Conservation (phyloP, 2,329 filamentous ascomycete genomes). For the Alternaria infectoria region DNA sequence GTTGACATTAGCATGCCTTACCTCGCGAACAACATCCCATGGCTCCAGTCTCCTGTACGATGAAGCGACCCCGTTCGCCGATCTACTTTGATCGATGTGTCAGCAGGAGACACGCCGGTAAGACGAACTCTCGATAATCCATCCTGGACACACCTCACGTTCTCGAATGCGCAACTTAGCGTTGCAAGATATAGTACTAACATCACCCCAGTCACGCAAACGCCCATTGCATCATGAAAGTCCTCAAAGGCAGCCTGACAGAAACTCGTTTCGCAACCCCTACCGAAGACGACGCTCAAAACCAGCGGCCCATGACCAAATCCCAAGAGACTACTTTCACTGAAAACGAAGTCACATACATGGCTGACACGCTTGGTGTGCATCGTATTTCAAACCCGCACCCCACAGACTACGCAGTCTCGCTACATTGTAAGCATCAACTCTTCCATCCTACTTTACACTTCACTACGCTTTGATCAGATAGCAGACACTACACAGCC, state of each 20-base stretch:
- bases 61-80: conserved; percentile 39
- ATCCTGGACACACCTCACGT: neutral
- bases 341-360: conserved; percentile 82
- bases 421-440: conserved; percentile 69
- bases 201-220: conserved; percentile 58
- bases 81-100: conserved; percentile 36
- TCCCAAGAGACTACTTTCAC: conserved; percentile 72
- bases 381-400: conserved; percentile 82
- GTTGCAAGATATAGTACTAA: neutral
- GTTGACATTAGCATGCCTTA: conserved; percentile 20
- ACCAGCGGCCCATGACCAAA: conserved; percentile 63
- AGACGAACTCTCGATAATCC: conserved; percentile 18
- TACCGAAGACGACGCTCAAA: conserved; percentile 53
- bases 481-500: no score
- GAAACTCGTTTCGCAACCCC: conserved; percentile 86
- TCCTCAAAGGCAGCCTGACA: conserved; percentile 76
- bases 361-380: conserved; percentile 86
- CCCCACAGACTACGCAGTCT: conserved; percentile 75
- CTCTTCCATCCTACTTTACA: conserved; percentile 7
- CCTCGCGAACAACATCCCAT: neutral
- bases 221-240: conserved; percentile 91
- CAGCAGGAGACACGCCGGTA: conserved; percentile 36
- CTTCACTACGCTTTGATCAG: no score
- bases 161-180: neutral
- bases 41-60: conserved; percentile 33